Conservation (phyloP, 805 yeast genomes). For the Priceomyces medius region DNA sequence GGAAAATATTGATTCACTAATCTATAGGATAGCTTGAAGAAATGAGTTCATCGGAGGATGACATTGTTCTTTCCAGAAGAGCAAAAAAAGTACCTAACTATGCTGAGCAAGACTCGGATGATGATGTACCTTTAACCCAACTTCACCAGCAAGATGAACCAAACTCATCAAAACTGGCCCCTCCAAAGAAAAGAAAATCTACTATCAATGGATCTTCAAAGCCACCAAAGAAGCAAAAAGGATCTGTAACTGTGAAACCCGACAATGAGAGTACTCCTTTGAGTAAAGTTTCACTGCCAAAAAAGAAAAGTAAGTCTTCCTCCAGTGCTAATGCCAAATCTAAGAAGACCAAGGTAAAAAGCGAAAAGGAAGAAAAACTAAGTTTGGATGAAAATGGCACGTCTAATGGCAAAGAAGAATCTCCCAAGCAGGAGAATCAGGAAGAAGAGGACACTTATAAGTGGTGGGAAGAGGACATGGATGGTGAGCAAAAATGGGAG, state of each 20-base stretch:
- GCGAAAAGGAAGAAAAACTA: slow-evolving; percentile 3
- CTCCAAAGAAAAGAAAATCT: slow-evolving; percentile 1
- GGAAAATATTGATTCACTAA: not conserved
- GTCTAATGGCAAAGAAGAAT: slow-evolving; percentile 12
- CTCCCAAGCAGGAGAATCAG: slow-evolving; percentile 12
- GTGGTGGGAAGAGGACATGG: slow-evolving; percentile 80
- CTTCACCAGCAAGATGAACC: slow-evolving; percentile 3
- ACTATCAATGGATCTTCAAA: slow-evolving; percentile 2
- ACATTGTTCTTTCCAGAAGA: slow-evolving; percentile 17
- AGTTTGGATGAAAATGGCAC: not conserved
- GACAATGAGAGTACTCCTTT: slow-evolving; percentile 5
- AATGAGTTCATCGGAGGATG: slow-evolving; percentile 26
- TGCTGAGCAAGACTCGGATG: slow-evolving; percentile 11
- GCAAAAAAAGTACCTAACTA: slow-evolving; percentile 11
- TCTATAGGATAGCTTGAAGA: not conserved
- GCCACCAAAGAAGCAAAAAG: slow-evolving; percentile 4
- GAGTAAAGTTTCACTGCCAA: slow-evolving; percentile 1
- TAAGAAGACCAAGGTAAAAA: slow-evolving; percentile 7
- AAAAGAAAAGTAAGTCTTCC: slow-evolving; percentile 5
- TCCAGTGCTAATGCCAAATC: slow-evolving; percentile 4
- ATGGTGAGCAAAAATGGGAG: slow-evolving; percentile 82
- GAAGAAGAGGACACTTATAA: slow-evolving; percentile 64
- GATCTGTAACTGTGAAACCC: not conserved
- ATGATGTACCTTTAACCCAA: slow-evolving; percentile 11
- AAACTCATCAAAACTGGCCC: slow-evolving; percentile 2